These are phyloP conservation scores for Mycena alexandri DNA, from an alignment of 768 basidiomycete species.

Conservation along the genomic window DNA sequence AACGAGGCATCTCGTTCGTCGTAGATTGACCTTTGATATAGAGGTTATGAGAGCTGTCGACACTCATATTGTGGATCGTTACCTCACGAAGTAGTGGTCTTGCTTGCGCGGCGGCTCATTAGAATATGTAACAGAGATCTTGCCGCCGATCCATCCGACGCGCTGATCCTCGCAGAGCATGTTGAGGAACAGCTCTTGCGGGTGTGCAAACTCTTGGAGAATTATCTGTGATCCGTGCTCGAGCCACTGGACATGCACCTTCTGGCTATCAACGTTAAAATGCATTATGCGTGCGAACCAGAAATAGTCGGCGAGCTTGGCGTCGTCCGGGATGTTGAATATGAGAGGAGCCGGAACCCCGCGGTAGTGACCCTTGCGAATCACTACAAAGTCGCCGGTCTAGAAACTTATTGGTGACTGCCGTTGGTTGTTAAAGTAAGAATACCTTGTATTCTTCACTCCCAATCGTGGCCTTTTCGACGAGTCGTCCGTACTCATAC, in stretches of 20 bases:
- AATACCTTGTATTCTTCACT: conserved; percentile 58
- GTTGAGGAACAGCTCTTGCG: conserved; percentile 75
- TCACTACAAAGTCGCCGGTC: conserved; percentile 74
- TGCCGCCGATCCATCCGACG: conserved; percentile 59
- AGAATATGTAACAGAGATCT: conserved; percentile 57
- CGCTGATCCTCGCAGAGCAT: conserved; percentile 63
- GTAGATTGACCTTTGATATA: conserved; percentile 60
- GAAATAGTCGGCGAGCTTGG: conserved; percentile 68
- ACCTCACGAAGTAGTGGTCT: conserved; percentile 41
- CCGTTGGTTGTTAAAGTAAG: background rate
- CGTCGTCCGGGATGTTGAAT: conserved; percentile 51
- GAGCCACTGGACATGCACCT: conserved; percentile 80
- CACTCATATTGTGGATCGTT: background rate
- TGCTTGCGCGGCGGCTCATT: conserved; percentile 33
- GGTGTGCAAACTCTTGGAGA: conserved; percentile 70
- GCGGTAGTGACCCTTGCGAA: conserved; percentile 54
- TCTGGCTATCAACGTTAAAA: conserved; percentile 57
- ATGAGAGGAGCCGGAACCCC: conserved; percentile 47
- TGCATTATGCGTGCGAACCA: conserved; percentile 80
- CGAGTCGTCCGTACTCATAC: conserved; percentile 46
- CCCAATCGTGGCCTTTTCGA: conserved; percentile 58
- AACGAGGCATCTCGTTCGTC: conserved; percentile 60
- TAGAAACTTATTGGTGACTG: conserved; percentile 40
- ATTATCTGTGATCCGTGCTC: conserved; percentile 75
- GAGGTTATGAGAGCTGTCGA: background rate